Conservation (phyloP, 2,329 filamentous ascomycete species). For the Ophiostoma fasciatum region DNA sequence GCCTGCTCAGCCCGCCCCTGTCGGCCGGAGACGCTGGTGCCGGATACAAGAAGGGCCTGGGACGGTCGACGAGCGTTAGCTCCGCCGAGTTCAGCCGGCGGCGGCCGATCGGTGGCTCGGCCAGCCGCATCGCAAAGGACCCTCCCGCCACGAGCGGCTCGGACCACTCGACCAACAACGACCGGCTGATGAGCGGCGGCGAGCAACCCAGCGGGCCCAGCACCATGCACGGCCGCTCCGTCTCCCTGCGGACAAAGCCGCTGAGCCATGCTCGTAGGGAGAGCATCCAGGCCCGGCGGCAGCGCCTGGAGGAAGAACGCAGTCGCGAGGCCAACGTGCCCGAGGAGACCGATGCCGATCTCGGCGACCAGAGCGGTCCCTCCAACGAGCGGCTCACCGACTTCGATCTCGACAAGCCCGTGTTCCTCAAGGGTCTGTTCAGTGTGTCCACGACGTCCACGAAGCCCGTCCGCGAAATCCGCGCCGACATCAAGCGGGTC, state of each 20-base stretch:
- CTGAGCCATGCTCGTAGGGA: constrained; percentile 79
- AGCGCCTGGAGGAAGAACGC: constrained; percentile 35
- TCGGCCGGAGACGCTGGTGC: constrained; percentile 41
- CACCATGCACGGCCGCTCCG: constrained; percentile 33
- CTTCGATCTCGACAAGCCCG: constrained; percentile 77
- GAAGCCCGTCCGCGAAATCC: constrained; percentile 74
- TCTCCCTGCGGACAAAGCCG: constrained; percentile 66
- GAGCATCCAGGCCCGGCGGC: constrained; percentile 77
- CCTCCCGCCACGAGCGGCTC: constrained; percentile 65
- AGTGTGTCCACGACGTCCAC: constrained; percentile 94
- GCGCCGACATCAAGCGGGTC: constrained; percentile 80
- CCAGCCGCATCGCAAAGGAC: constrained; percentile 37
- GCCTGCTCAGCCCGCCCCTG: constrained; percentile 60
- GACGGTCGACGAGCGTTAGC: constrained; percentile 82
- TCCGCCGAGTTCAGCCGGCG: constrained; percentile 67
- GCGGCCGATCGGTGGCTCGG: constrained; percentile 22
- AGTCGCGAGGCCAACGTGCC: constrained; percentile 63
- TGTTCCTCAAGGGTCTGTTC: constrained; percentile 91
- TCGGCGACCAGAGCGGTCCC: constrained; percentile 44
- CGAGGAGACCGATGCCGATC: constrained; percentile 78
- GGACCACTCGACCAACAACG: constrained; percentile 51
- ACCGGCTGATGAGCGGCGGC: constrained; percentile 29
- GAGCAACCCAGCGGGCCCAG: constrained; percentile 26
- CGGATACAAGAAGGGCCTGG: constrained; percentile 53
- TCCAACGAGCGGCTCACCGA: constrained; percentile 48